Percentiles rank a stretch among this genome's conserved stretches.
These are phyloP conservation scores for button mushroom (Agaricus bisporus) DNA, from an alignment of 768 basidiomycete species.

Conservation along the genomic window DNA sequence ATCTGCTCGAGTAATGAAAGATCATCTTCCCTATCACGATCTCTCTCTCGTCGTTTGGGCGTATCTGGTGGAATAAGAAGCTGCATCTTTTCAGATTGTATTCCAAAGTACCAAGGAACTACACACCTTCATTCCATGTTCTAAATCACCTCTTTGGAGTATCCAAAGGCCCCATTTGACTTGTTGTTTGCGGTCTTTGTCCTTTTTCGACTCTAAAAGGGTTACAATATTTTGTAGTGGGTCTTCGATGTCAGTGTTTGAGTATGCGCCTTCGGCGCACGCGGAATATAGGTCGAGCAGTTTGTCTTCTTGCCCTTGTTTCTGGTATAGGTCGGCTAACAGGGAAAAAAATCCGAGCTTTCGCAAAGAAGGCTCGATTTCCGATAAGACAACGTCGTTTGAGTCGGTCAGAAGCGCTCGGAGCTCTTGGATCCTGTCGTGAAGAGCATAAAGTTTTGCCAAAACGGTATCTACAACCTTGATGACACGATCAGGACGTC, in stretches of 20 bases:
- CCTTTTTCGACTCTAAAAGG: constrained; percentile 50
- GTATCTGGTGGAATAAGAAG: constrained; percentile 52
- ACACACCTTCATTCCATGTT: constrained; percentile 64
- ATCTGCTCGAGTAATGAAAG: constrained; percentile 49
- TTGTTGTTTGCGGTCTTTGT: constrained; percentile 52
- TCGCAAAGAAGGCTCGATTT: constrained; percentile 56
- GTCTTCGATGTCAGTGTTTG: constrained; percentile 56
- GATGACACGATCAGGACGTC: not conserved
- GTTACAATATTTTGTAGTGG: constrained; percentile 56
- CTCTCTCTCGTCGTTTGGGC: constrained; percentile 48
- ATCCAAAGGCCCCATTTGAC: constrained; percentile 76
- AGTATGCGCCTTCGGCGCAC: constrained; percentile 49
- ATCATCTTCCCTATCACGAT: constrained; percentile 50
- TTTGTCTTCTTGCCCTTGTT: constrained; percentile 50
- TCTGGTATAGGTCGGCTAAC: constrained; percentile 54
- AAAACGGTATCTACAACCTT: constrained; percentile 81
- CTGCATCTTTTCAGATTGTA: constrained; percentile 25
- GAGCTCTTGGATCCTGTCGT: constrained; percentile 57
- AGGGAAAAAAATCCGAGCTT: constrained; percentile 50
- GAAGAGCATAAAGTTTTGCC: constrained; percentile 63
- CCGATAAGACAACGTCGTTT: constrained; percentile 48
- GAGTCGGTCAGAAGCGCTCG: constrained; percentile 49
- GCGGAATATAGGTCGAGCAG: constrained; percentile 64
- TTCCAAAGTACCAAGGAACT: not conserved
- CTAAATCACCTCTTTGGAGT: constrained; percentile 50